Conservation (phyloP, 352 stramenopile genomes). For the Ochromonadaceae sp. region DNA sequence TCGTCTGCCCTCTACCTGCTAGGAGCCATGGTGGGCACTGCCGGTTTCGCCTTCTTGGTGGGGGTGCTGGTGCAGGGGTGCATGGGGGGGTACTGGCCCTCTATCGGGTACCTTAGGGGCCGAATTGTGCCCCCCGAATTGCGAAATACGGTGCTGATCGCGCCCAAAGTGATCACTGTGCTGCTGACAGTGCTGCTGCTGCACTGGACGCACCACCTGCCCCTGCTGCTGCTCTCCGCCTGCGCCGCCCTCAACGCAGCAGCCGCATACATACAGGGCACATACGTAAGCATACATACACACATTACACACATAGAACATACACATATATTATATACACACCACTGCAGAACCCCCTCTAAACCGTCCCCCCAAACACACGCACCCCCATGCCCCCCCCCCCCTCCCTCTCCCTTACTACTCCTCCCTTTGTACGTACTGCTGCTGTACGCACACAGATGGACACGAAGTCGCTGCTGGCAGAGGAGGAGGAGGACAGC, state of each 20-base stretch:
- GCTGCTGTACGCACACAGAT: too few species aligned
- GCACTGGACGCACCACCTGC: background rate
- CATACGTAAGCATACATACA: conserved; percentile 17
- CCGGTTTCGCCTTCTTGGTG: background rate
- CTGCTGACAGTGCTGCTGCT: background rate
- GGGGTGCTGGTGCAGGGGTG: background rate
- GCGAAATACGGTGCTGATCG: background rate
- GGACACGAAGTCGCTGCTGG: too few species aligned
- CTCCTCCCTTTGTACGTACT: too few species aligned
- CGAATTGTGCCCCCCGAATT: background rate
- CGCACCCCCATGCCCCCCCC: too few species aligned
- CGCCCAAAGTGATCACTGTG: background rate
- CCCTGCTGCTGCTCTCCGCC: background rate
- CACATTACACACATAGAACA: too few species aligned
- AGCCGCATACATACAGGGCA: conserved; percentile 4
- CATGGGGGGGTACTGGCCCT: conserved; percentile 4
- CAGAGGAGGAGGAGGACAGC: too few species aligned
- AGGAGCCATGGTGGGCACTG: background rate
- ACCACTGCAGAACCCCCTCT: too few species aligned
- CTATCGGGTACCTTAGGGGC: conserved; percentile 3
- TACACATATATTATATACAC: too few species aligned
- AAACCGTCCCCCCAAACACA: too few species aligned
- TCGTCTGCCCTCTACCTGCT: background rate
- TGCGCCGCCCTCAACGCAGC: background rate
- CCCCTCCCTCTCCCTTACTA: too few species aligned